Conservation (phyloP, 2,329 filamentous ascomycete species). For the Penicillium freii region DNA sequence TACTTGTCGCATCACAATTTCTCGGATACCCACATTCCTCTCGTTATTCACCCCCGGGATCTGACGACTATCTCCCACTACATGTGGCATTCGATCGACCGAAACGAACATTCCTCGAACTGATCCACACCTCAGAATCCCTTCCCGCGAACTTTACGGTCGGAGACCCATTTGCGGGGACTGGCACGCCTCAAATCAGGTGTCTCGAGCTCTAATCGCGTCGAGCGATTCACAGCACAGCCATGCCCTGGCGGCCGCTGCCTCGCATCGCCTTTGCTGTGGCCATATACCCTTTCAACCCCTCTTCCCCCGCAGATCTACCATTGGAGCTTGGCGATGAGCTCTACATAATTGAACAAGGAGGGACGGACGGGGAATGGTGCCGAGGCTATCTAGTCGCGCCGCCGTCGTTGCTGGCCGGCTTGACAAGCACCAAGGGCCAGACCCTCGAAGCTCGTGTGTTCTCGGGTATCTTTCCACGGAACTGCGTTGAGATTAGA, state of each 20-base stretch:
- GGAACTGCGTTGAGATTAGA: conserved; percentile 89
- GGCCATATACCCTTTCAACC: conserved; percentile 89
- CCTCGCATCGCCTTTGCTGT: conserved; percentile 97
- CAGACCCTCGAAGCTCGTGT: conserved; percentile 93
- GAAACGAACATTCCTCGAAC: conserved; percentile 27
- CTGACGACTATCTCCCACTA: conserved; percentile 16
- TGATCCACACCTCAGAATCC: conserved; percentile 11
- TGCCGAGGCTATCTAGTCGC: conserved; percentile 93
- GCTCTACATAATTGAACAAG: conserved; percentile 97
- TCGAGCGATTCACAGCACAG: conserved; percentile 21
- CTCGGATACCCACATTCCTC: conserved; percentile 24
- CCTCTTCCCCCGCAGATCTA: conserved; percentile 81
- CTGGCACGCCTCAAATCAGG: conserved; percentile 17
- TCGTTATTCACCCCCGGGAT: conserved; percentile 12
- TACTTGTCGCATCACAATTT: conserved; percentile 18
- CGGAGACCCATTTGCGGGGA: conserved; percentile 26
- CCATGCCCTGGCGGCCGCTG: conserved; percentile 95
- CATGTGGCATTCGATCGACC: conserved; percentile 30
- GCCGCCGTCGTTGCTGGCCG: conserved; percentile 86
- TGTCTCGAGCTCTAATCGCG: conserved; percentile 6
- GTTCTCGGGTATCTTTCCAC: conserved; percentile 97
- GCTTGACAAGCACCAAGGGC: conserved; percentile 84
- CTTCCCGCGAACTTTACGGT: conserved; percentile 15
- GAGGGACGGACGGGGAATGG: conserved; percentile 80
- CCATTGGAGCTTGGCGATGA: conserved; percentile 98